A percentile compares a stretch with the other conserved stretches of the same genome.
These are phyloP conservation scores for Anthracocystis setariae DNA, from an alignment of 1,284 basidiomycete species.

Conservation along the genomic window DNA sequence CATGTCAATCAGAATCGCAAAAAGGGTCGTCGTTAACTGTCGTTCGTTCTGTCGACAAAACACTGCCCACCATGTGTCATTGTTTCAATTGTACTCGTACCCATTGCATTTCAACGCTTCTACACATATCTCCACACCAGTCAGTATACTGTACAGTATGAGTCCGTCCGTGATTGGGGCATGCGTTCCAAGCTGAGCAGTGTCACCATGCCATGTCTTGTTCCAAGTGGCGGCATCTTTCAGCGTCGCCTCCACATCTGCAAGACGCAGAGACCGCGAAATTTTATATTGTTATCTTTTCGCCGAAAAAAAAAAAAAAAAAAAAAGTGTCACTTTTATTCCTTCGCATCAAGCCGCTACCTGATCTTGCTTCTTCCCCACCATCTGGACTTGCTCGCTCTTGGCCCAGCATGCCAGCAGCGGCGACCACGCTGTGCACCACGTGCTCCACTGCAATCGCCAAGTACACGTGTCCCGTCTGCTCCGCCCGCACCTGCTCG, in stretches of 20 bases:
- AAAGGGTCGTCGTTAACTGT: conserved; percentile 42
- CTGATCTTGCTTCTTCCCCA: background rate
- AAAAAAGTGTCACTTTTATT: conserved; percentile 5
- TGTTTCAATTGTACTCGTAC: background rate
- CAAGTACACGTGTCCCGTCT: conserved; percentile 46
- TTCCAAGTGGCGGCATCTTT: too few relatives aligned
- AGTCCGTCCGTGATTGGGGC: too few relatives aligned
- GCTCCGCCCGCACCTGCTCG: conserved; percentile 29
- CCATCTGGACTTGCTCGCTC: background rate
- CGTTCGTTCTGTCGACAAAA: too few relatives aligned
- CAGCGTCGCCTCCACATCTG: background rate
- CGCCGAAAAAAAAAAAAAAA: too few relatives aligned
- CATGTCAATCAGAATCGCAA: conserved; percentile 35
- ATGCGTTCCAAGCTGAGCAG: too few relatives aligned
- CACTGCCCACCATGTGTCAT: too few relatives aligned
- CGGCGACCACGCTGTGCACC: conserved; percentile 12
- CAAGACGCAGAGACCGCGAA: conserved; percentile 4
- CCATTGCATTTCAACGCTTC: conserved; percentile 12
- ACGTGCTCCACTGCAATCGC: conserved; percentile 10
- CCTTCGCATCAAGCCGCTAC: background rate
- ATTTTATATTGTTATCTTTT: background rate
- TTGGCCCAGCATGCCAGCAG: conserved; percentile 18
- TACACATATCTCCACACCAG: background rate
- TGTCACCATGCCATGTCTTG: too few relatives aligned
- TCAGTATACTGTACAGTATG: too few relatives aligned